These are phyloP conservation scores for Fusarium sp. DNA, from an alignment of 2,329 filamentous ascomycete genomes.

Conservation along the genomic window DNA sequence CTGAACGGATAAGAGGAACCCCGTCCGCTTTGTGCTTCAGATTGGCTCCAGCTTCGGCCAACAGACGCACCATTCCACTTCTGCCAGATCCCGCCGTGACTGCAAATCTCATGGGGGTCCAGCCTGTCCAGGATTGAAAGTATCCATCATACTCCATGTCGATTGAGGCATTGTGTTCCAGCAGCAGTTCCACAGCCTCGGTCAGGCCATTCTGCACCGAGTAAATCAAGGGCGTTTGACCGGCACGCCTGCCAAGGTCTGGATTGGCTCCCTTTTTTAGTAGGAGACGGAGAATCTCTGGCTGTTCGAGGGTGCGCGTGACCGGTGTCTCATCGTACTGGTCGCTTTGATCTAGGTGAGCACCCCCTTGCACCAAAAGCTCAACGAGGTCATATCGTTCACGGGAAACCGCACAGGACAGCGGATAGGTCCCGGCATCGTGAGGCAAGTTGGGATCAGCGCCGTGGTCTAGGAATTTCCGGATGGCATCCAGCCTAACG, in stretches of 20 bases:
- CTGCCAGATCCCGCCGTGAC: rapidly evolving
- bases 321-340: neutral
- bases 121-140: neutral
- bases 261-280: neutral
- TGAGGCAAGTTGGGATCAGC: neutral
- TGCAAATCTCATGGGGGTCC: neutral
- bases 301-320: neutral
- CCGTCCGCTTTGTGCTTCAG: neutral
- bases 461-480: neutral
- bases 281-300: neutral
- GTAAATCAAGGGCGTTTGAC: neutral
- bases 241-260: rapidly evolving
- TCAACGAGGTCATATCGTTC: neutral
- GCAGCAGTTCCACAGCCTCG: neutral
- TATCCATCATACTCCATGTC: neutral
- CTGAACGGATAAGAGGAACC: neutral
- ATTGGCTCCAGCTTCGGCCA: constrained; percentile 11
- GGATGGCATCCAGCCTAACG: neutral
- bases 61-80: neutral
- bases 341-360: neutral
- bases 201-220: rapidly evolving
- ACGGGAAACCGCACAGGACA: neutral
- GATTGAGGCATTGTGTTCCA: neutral
- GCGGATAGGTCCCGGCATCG: neutral
- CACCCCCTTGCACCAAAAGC: neutral